phyloP scores from a whole-genome alignment of 345 rosid genomes.

The Noccaea caerulescens region DNA sequence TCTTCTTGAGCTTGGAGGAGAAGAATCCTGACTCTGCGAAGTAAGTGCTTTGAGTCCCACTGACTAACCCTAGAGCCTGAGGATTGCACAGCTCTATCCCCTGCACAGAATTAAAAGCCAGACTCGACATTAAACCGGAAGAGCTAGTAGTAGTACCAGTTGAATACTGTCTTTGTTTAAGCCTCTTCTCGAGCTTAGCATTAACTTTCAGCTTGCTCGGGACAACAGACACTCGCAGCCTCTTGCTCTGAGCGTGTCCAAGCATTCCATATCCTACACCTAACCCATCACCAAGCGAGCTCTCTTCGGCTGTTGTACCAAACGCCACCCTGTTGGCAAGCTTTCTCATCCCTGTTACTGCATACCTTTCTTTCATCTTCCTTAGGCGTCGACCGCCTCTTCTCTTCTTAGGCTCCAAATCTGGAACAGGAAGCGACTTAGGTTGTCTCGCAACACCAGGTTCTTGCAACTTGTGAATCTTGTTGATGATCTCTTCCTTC shows the following conservation, averaged over 20 bases:
- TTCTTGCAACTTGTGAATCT: slow-evolving; percentile 86
- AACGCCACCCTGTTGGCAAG: slow-evolving; percentile 81
- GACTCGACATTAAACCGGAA: slow-evolving; percentile 74
- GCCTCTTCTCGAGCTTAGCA: slow-evolving; percentile 80
- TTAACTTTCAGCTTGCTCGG: slow-evolving; percentile 87
- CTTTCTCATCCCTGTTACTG: slow-evolving; percentile 81
- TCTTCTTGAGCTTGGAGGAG: slow-evolving; percentile 67
- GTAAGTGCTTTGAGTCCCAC: slow-evolving; percentile 82
- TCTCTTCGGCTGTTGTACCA: slow-evolving; percentile 73
- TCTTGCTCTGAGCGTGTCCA: slow-evolving; percentile 84
- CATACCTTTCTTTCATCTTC: slow-evolving; percentile 89
- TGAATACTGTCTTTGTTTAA: slow-evolving; percentile 69
- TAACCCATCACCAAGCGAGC: slow-evolving; percentile 86
- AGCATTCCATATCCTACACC: slow-evolving; percentile 96
- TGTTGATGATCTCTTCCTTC: slow-evolving; percentile 64
- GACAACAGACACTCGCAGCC: slow-evolving; percentile 71
- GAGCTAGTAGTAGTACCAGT: slow-evolving; percentile 58
- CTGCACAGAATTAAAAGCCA: slow-evolving; percentile 84
- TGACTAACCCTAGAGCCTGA: slow-evolving; percentile 61
- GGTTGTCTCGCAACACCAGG: slow-evolving; percentile 88
- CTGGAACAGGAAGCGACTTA: slow-evolving; percentile 83
- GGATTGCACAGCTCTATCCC: slow-evolving; percentile 87
- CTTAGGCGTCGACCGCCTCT: slow-evolving; percentile 87
- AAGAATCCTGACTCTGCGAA: slow-evolving; percentile 75
- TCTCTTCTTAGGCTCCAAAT: slow-evolving; percentile 79